Percentiles rank a stretch among this genome's conserved stretches.
Evolutionary conservation across 352 stramenopile species (phyloP).

Genomic region (Aphanomyces stellatus): DNA sequence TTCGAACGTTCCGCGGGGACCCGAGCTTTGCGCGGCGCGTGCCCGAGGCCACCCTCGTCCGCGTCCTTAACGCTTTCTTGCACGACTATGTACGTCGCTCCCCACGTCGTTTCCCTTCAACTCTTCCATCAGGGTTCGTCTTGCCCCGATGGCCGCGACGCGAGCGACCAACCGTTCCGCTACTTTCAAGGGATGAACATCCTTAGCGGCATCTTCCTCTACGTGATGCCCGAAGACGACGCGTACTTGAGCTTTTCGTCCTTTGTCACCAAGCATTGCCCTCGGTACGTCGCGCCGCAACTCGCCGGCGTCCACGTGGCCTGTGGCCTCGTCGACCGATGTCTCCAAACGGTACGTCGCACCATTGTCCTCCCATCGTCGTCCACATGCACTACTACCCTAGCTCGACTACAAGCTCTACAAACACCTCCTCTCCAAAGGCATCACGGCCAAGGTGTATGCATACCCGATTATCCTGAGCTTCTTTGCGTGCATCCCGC

Average conservation of each 20-base stretch:
- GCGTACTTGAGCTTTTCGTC: constrained; percentile 87
- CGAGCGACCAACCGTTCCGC: constrained; percentile 20
- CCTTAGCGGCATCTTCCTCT: constrained; percentile 83
- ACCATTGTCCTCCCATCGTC: no score
- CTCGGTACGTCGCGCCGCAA: constrained; percentile 84
- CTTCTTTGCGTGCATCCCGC: constrained; percentile 85
- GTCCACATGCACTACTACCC: no score
- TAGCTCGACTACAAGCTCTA: constrained; percentile 77
- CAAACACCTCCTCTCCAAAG: constrained; percentile 55
- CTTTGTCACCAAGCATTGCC: constrained; percentile 81
- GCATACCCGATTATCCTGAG: constrained; percentile 83
- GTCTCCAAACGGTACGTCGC: constrained; percentile 43
- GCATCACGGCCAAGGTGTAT: constrained; percentile 81
- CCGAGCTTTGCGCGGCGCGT: constrained; percentile 82
- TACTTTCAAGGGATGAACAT: constrained; percentile 94
- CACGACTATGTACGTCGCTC: constrained; percentile 46
- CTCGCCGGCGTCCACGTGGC: constrained; percentile 76
- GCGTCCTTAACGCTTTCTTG: constrained; percentile 89
- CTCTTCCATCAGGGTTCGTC: not conserved
- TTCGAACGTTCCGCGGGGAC: constrained; percentile 85
- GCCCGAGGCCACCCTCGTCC: constrained; percentile 84
- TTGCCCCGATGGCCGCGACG: not conserved
- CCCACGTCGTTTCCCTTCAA: constrained; percentile 17
- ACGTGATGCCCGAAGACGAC: constrained; percentile 86
- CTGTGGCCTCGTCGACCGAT: constrained; percentile 77